Conservation (phyloP, 2,329 filamentous ascomycete genomes). For the Didymella keratinophila region DNA sequence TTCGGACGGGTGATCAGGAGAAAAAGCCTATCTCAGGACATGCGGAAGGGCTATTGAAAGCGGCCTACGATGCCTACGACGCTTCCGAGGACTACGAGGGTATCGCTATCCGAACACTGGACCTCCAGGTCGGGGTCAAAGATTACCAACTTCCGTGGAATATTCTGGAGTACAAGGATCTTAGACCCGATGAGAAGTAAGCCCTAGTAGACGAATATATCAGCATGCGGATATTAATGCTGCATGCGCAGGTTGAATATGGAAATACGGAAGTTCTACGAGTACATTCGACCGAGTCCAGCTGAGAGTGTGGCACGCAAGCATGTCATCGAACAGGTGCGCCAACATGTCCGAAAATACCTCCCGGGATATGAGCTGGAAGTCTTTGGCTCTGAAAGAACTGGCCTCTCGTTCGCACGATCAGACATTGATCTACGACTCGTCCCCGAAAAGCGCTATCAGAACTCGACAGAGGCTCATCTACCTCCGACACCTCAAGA, state of each 20-base stretch:
- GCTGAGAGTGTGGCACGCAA: slow-evolving; percentile 53
- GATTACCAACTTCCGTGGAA: slow-evolving; percentile 33
- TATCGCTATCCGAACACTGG: slow-evolving; percentile 24
- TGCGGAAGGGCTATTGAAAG: slow-evolving; percentile 14
- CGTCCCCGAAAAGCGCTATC: slow-evolving; percentile 21
- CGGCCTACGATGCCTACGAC: slow-evolving; percentile 21
- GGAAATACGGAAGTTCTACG: slow-evolving; percentile 41
- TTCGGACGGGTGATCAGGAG: background rate
- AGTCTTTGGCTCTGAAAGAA: slow-evolving; percentile 63
- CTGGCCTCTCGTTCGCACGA: slow-evolving; percentile 59
- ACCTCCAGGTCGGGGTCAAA: no score
- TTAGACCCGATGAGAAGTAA: slow-evolving; percentile 22
- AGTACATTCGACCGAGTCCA: slow-evolving; percentile 48
- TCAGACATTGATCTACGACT: slow-evolving; percentile 64
- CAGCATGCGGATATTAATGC: background rate
- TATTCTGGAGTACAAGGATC: slow-evolving; percentile 2
- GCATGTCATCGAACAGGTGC: slow-evolving; percentile 45
- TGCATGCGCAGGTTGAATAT: slow-evolving; percentile 28
- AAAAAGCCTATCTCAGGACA: background rate
- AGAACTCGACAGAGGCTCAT: slow-evolving; percentile 14
- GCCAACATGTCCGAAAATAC: slow-evolving; percentile 22
- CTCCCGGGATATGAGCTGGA: slow-evolving; percentile 47
- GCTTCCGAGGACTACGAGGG: slow-evolving; percentile 28
- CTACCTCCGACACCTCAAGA: slow-evolving; percentile 26
- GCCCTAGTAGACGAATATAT: background rate